Percentiles rank a stretch among this genome's conserved stretches.
phyloP scores from a whole-genome alignment of 139 green algal genomes.

The Chlorella ohadii region DNA sequence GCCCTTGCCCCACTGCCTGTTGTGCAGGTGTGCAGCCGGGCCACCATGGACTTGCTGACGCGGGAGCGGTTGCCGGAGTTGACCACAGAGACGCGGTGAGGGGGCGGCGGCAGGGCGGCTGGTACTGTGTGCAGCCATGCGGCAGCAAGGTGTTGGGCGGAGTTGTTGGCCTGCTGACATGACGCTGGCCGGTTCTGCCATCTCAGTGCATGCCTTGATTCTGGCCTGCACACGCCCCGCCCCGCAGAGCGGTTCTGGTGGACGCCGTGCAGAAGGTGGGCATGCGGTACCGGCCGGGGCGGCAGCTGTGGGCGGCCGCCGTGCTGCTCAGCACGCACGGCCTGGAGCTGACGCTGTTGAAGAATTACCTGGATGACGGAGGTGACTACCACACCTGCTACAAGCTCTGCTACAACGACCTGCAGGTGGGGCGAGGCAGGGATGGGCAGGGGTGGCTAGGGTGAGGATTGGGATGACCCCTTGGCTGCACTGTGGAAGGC shows the following conservation, averaged over 20 bases:
- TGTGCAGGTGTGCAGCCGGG: background rate
- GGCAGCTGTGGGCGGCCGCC: conserved; percentile 49
- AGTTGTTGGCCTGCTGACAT: no score
- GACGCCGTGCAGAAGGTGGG: conserved; percentile 70
- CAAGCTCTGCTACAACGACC: conserved; percentile 69
- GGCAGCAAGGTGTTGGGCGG: no score
- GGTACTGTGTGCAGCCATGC: background rate
- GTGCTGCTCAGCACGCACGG: conserved; percentile 58
- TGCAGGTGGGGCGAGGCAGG: conserved; percentile 45
- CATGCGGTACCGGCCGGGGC: conserved; percentile 52
- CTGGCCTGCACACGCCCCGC: no score
- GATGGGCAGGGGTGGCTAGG: background rate
- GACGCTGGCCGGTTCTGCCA: no score
- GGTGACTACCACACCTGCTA: conserved; percentile 70
- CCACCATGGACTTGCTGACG: conserved; percentile 51
- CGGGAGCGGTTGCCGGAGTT: conserved; percentile 43
- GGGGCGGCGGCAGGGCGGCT: background rate
- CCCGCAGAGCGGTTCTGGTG: conserved; percentile 51
- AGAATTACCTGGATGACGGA: conserved; percentile 61
- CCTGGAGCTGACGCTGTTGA: conserved; percentile 65
- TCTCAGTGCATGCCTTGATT: no score
- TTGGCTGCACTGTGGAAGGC: background rate
- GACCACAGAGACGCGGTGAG: conserved; percentile 43
- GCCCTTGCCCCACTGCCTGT: no score
- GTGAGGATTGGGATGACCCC: no score